Evolutionary conservation across 2,329 filamentous ascomycete genomes (phyloP).

Genomic region (Paracamarosporium sp.): DNA sequence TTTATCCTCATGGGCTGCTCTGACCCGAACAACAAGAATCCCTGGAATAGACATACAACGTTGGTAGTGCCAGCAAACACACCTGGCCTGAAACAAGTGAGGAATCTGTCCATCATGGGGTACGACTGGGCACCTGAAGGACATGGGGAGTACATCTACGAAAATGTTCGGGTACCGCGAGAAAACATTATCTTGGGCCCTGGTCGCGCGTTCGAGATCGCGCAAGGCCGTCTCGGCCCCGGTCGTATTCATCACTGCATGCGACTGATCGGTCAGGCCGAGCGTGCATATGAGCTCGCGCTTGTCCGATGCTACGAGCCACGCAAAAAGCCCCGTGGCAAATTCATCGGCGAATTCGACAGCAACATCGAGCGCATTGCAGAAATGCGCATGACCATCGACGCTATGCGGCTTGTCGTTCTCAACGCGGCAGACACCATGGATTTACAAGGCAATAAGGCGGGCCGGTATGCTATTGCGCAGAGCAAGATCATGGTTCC

Average conservation of each 20-base stretch:
- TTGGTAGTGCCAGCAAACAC: slow-evolving; percentile 49
- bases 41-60: slow-evolving; percentile 50
- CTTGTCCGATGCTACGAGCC: slow-evolving; percentile 48
- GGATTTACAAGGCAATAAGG: slow-evolving; percentile 51
- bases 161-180: slow-evolving; percentile 49
- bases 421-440: slow-evolving; percentile 52
- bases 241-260: slow-evolving; percentile 54
- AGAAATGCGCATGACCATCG: slow-evolving; percentile 51
- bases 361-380: slow-evolving; percentile 52
- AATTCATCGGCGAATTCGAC: slow-evolving; percentile 51
- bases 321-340: slow-evolving; percentile 48
- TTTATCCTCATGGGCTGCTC: slow-evolving; percentile 50
- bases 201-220: slow-evolving; percentile 52
- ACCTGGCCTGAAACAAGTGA: slow-evolving; percentile 47
- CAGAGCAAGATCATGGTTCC: slow-evolving; percentile 53
- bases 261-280: slow-evolving; percentile 52
- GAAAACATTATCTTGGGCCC: slow-evolving; percentile 52
- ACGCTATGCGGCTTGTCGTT: slow-evolving; percentile 49
- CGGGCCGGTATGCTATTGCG: slow-evolving; percentile 50
- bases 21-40: slow-evolving; percentile 47
- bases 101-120: slow-evolving; percentile 52
- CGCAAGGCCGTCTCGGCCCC: slow-evolving; percentile 50
- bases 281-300: slow-evolving; percentile 51
- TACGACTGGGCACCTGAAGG: slow-evolving; percentile 53
- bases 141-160: slow-evolving; percentile 52